Evolutionary conservation across 306 rosid genomes (phyloP), one percentile per base, ranked within the genome.

Genomic region (Biancaea sappan): DNA sequence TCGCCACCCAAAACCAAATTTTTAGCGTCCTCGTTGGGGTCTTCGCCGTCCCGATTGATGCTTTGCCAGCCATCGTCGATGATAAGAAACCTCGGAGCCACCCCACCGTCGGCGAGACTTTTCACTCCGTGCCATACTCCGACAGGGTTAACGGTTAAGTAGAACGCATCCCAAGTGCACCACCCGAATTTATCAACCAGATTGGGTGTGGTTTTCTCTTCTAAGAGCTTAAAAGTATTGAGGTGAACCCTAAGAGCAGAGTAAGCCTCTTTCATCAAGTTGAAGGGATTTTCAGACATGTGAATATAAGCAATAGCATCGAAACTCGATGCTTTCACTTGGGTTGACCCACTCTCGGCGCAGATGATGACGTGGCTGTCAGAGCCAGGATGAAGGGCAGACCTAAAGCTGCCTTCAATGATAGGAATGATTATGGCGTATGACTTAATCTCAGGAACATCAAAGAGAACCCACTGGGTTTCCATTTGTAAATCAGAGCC

Each of bases 111-210:
- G 4, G 51, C 73, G 13, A 93, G 89, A 29, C 86, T 90, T 14
- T 91, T 84, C 16, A 93, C 76, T 5, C 97, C 97, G 19, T 84
- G 85, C 84, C 81, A 89, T 15, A 93, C 62, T 22, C 97, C 97
- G 13, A 63, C 59, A 0, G 96, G 97, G 26, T 89, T 81, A 1
- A 91, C 98, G 0, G 90, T 77, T 15, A 93, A 77, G 72, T 91
- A 93, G 51, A 93, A 91, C 4, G 98, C 92, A 84, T 93, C 96
- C 97, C 98, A 93, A 6, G 98, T 91, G 82, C 96, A 93, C 98
- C 98, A 93, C n/a, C 98, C 97, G 11, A 93, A 93, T 46, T 91
- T 93, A 70, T 88, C 88, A 41, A 81, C 81, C 5, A 91, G 12
- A 44, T 40, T 84, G 12, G 97, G 93, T 9, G 77, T 37, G 2